These are phyloP conservation scores for Trichocomaceae sp. DNA, from an alignment of 2,329 filamentous ascomycete genomes.

Conservation along the genomic window DNA sequence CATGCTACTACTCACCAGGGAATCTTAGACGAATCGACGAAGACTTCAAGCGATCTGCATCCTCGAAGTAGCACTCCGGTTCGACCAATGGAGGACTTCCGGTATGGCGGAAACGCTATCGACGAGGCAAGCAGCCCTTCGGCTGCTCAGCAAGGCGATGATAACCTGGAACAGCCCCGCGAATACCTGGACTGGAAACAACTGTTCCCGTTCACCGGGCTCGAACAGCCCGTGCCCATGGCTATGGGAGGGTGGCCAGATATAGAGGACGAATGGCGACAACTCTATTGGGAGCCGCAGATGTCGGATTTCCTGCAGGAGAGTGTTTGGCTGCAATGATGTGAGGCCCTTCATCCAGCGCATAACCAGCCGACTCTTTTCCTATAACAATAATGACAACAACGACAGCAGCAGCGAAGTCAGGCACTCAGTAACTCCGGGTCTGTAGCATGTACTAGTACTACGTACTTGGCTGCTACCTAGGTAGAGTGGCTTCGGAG, in stretches of 20 bases:
- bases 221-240: constrained; percentile 32
- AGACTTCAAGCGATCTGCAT: not conserved
- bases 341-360: too few relatives aligned
- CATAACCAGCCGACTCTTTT: not conserved
- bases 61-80: not conserved
- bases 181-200: constrained; percentile 38
- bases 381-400: not conserved
- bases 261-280: constrained; percentile 41
- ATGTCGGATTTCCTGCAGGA: constrained; percentile 38
- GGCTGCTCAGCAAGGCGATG: constrained; percentile 24
- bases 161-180: constrained; percentile 26
- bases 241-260: constrained; percentile 34
- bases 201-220: constrained; percentile 35
- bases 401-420: not conserved
- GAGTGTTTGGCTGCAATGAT: constrained; percentile 33
- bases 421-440: not conserved
- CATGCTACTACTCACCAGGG: constrained; percentile 1
- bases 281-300: constrained; percentile 39
- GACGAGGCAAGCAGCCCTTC: constrained; percentile 3
- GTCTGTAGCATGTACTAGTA: too few relatives aligned
- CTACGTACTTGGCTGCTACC: not conserved
- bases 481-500: not conserved
- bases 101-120: constrained; percentile 1
- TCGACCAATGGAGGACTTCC: constrained; percentile 1
- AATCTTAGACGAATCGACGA: not conserved